Conservation (phyloP, 176 grass and related monocot species). For the Zoysia pacifica region DNA sequence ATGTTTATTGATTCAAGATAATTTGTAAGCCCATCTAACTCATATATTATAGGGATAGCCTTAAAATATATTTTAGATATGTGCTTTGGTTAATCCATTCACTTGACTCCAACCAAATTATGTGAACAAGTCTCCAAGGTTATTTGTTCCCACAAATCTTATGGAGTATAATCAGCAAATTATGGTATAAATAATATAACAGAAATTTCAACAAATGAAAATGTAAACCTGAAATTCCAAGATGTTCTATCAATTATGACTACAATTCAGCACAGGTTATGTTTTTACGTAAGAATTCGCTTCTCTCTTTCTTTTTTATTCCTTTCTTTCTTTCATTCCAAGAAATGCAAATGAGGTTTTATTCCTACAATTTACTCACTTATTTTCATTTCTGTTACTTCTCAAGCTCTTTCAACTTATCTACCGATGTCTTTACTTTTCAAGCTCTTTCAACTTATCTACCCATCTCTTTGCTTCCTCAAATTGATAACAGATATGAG, state of each 20-base stretch:
- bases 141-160: neutral
- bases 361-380: no score
- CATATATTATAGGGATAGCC: neutral
- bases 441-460: no score
- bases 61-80: neutral
- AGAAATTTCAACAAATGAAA: neutral
- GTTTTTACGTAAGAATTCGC: neutral
- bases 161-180: neutral
- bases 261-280: slow-evolving; percentile 3
- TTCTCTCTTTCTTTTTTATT: no score
- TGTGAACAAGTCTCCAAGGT: neutral
- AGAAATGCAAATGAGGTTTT: no score
- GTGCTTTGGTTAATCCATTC: neutral
- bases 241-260: neutral
- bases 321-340: no score
- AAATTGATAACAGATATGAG: neutral
- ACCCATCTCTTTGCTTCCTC: no score
- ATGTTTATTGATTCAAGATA: slow-evolving; percentile 10
- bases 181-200: neutral
- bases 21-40: slow-evolving; percentile 15
- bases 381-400: no score
- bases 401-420: no score
- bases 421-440: no score
- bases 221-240: neutral
- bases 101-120: neutral